These are phyloP conservation scores for Fusarium metavorans DNA, from an alignment of 2,329 filamentous ascomycete species.

Conservation along the genomic window DNA sequence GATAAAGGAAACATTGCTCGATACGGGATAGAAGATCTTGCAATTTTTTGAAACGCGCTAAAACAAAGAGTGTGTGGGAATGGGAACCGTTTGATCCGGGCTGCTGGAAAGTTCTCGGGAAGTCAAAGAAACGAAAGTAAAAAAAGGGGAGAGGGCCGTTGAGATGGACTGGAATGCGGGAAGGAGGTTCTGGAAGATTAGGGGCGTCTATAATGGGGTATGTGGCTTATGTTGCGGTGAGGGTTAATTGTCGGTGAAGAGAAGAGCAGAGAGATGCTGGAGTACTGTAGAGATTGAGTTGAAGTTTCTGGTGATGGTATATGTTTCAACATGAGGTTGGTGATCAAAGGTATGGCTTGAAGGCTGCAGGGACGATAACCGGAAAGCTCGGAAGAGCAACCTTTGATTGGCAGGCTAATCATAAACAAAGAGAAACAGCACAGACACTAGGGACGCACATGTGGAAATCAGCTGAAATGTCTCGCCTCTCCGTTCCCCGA, in stretches of 20 bases:
- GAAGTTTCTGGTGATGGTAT: neutral
- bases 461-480: neutral
- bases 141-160: constrained; percentile 23
- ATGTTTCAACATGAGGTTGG: neutral
- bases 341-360: neutral
- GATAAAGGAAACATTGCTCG: neutral
- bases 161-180: constrained; percentile 34
- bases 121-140: constrained; percentile 23
- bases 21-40: neutral
- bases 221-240: constrained; percentile 23
- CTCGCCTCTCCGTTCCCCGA: neutral
- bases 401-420: neutral
- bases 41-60: constrained; percentile 7
- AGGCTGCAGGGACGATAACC: neutral
- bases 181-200: constrained; percentile 24
- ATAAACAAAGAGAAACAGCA: neutral
- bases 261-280: no score
- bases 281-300: neutral
- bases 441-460: neutral
- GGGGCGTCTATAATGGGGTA: neutral
- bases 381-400: neutral
- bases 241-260: neutral
- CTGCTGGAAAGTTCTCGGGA: constrained; percentile 21
- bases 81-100: constrained; percentile 18
- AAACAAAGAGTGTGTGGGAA: constrained; percentile 15